phyloP scores from a whole-genome alignment of 257 asterid genomes.

The Przewalskia tangutica region DNA sequence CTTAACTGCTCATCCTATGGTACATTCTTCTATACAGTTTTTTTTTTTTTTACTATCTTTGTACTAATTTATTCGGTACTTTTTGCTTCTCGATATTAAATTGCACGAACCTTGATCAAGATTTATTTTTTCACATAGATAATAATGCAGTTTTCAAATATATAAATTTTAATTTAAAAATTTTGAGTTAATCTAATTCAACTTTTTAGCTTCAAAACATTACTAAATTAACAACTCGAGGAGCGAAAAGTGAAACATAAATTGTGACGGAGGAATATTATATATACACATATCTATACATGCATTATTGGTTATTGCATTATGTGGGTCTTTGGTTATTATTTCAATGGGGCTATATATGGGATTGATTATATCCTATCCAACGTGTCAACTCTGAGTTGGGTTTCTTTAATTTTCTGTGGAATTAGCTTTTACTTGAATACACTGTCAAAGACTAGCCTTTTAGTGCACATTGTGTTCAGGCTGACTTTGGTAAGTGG shows the following conservation, averaged over 20 bases:
- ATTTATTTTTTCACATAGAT: no score
- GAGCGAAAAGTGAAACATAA: no score
- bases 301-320: neutral
- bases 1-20: conserved; percentile 19
- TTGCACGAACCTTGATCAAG: no score
- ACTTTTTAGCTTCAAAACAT: no score
- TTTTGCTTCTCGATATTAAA: no score
- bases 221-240: no score
- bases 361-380: neutral
- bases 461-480: neutral
- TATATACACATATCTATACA: neutral
- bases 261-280: no score
- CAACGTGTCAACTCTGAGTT: neutral
- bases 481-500: neutral
- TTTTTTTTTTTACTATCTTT: no score
- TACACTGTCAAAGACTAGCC: neutral
- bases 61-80: no score
- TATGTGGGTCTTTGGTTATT: neutral
- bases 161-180: no score
- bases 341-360: neutral
- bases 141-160: no score
- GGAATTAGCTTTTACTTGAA: neutral
- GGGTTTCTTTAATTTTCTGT: neutral
- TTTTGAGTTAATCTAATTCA: no score
- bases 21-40: neutral